Evolutionary conservation across 306 rosid genomes (phyloP), one percentile per base, ranked within the genome.

Genomic region (Pterocarpus macrocarpus): DNA sequence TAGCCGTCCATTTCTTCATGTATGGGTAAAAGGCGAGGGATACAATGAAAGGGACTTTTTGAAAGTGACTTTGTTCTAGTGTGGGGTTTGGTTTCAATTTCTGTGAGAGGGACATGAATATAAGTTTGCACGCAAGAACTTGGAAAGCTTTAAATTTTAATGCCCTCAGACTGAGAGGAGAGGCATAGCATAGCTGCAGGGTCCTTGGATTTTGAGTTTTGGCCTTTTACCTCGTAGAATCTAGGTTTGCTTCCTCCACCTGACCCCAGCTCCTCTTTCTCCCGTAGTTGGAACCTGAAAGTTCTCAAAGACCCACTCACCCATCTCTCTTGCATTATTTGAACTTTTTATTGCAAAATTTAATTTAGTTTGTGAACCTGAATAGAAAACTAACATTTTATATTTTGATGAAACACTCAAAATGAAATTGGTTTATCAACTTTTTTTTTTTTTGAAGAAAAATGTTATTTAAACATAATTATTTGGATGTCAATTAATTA

Each of bases 151-250:
- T 32, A 59, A 16, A 47, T 71, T 47, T 43, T 32, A 22, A 4
- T 33, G 13, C 34, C 17, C 8, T 43, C 11, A 39, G 53, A 14
- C 16, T 57, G 56, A 57, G 14, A 59, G 56, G 56, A 36, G 9
- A 35, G 53, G 43, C 66, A 64, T 64, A 8, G 22, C 15, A 22
- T 22, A 38, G 64, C 50, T 61, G 61, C 63, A 63, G 71, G 58
- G 61, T 79, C 15, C 65, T 85, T 80, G 81, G 79, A 82, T 73
- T 89, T 77, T 77, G 74, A 67, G 69, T n/a, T 64, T 82, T 73
- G 75, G 59, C 69, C 61, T 63, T 79, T 85, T 77, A 65, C 63
- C 76, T 73, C 14, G 66, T 69, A 78, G 80, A 64, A 83, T 66
- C 85, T 55, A 6, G 1, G 11, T 8, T 70, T 70, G 12, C 38